Base-by-base conservation (phyloP, 768 basidiomycete genomes). In the Chlorophyllum brunneum region DNA sequence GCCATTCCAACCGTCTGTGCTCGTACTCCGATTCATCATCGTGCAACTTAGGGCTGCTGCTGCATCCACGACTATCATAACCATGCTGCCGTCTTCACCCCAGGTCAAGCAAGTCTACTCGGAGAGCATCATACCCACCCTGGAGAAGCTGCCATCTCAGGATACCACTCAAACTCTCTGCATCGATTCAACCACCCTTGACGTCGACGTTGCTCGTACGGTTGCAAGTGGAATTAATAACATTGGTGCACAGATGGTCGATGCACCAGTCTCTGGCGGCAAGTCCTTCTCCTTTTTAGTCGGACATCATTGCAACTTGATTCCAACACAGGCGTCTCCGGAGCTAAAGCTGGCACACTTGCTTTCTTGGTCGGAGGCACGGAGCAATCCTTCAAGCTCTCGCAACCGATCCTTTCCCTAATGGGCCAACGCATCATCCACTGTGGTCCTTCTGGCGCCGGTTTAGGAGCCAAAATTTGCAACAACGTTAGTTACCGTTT, bases 211-310 rank as follows among this genome's bases (percentile, higher is more conserved):
- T 7, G 85, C 93, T 0, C 81, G 81, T 36, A 67, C 76, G 26
- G 82, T 95, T 9, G 80, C 92, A 0, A 54, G 64, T 8, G 68
- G 75, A 20, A 79, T 89, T 1, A 71, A 69, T 8, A 52, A 61
- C 11, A 68, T 75, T 23, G 85, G 87, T 22, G 90, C 85, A 5
- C 69, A 69, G 34, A 92, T 97, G 82, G 76, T 97, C 18, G 95
- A 98, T 64, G 93, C 95, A 4, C 95, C 95, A 2, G 94, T 98
- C 1, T 94, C 92, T 42, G 95, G 95, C 51, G 94, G 92, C 88
- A 63, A 49, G 81, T 67, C 34, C 29, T 48, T 15, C 20, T 30
- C 24, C 18, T 51, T 52, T 7, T 37, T 48, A 23, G 20, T 45
- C 50, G 22, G 16, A n/a, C n/a, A 45, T 47, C 43, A 23, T 31